These are phyloP conservation scores for Cyberlindnera maritima DNA, from an alignment of 805 yeast species.

Conservation along the genomic window DNA sequence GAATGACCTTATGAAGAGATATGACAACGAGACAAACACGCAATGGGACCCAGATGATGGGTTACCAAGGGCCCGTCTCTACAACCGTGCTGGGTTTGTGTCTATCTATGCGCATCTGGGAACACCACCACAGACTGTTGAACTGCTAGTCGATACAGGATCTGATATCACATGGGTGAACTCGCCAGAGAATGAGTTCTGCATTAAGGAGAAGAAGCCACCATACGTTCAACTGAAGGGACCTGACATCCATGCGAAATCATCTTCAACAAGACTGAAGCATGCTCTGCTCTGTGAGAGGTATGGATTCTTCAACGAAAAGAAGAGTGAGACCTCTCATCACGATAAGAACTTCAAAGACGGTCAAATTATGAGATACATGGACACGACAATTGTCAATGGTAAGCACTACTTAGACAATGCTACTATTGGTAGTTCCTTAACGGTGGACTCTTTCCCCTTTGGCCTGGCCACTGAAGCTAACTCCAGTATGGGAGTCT, in stretches of 20 bases:
- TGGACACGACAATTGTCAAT: conserved; percentile 42
- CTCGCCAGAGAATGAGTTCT: conserved; percentile 18
- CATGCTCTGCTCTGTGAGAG: conserved; percentile 6
- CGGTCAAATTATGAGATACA: not conserved
- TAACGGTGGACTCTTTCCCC: conserved; percentile 33
- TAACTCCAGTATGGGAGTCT: conserved; percentile 41
- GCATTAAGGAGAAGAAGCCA: not conserved
- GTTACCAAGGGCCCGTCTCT: not conserved
- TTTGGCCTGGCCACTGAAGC: conserved; percentile 33
- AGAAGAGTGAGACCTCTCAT: not conserved
- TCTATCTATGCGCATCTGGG: conserved; percentile 15
- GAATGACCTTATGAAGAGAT: not conserved
- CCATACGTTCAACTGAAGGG: not conserved
- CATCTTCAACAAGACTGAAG: not conserved
- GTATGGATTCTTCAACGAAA: conserved; percentile 4
- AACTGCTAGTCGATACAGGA: conserved; percentile 35
- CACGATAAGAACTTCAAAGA: not conserved
- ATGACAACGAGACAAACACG: not conserved
- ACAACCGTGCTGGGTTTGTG: conserved; percentile 4
- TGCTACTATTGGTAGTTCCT: conserved; percentile 17
- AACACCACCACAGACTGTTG: conserved; percentile 25
- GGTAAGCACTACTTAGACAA: conserved; percentile 52
- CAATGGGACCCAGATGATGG: conserved; percentile 7
- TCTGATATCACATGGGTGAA: conserved; percentile 34
- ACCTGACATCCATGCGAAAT: not conserved